A percentile compares a stretch with the other conserved stretches of the same genome.
Evolutionary conservation across 208 protist species (phyloP).

Genomic region (Trypanosoma vivax): DNA sequence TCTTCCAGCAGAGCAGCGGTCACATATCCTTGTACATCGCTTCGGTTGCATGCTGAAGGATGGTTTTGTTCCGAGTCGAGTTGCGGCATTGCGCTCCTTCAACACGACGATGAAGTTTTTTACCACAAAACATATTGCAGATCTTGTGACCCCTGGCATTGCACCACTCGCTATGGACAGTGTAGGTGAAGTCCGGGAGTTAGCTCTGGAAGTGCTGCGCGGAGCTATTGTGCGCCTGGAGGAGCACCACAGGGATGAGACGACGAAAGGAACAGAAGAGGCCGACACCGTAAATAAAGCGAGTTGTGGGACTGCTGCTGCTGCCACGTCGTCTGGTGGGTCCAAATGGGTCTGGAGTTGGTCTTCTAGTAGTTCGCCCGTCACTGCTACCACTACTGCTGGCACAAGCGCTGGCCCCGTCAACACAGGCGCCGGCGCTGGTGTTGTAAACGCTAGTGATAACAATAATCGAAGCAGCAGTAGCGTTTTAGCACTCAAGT

Average conservation of each 20-base stretch:
- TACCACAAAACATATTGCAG: constrained; percentile 35
- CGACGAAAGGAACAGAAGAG: background rate
- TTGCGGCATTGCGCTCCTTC: constrained; percentile 56
- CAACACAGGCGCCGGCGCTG: too few relatives aligned
- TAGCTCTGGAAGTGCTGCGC: constrained; percentile 36
- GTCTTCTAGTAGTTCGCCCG: too few relatives aligned
- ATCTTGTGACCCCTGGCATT: constrained; percentile 48
- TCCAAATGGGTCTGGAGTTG: too few relatives aligned
- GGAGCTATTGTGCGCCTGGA: constrained; percentile 11
- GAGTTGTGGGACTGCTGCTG: background rate
- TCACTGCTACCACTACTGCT: too few relatives aligned
- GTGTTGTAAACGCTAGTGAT: too few relatives aligned
- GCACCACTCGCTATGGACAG: constrained; percentile 55
- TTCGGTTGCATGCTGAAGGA: constrained; percentile 82
- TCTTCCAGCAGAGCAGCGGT: constrained; percentile 39
- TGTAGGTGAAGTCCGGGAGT: constrained; percentile 35
- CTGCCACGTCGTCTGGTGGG: background rate
- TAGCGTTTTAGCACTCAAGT: too few relatives aligned
- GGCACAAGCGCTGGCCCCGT: too few relatives aligned
- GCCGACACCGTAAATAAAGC: background rate
- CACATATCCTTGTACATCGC: constrained; percentile 39
- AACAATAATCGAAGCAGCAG: too few relatives aligned
- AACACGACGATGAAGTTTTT: constrained; percentile 32
- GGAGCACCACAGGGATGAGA: constrained; percentile 1
- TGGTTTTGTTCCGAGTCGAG: constrained; percentile 59